Evolutionary conservation across 306 rosid species (phyloP), one percentile per base, ranked within the genome.

Genomic region (Mimosa bimucronata): DNA sequence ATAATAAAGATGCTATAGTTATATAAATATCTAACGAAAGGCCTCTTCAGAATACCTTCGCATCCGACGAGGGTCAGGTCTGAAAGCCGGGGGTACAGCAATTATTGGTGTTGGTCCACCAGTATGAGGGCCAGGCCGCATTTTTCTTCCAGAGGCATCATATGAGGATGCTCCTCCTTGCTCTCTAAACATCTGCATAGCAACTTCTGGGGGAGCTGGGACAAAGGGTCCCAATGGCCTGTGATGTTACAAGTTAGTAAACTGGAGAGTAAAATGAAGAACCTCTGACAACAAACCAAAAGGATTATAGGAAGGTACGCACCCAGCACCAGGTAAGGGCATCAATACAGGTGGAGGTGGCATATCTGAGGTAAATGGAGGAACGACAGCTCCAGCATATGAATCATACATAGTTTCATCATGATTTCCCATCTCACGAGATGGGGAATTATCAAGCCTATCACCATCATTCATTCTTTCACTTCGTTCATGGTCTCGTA

Each of bases 271-370:
- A 77, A 82, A 29, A 69, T 13, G 16, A 73, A 28, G 44, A 44
- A 9, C 31, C 52, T 53, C 71, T 44, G 65, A 52, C 28, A 70
- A 13, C 48, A 19, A 80, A 78, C 34, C 18, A 45, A 72, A 41
- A 68, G 40, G 21, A 75, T 8, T 25, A 71, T 14, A 15, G 67
- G 61, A 82, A 38, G 34, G 29, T 29, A 16, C 66, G 88, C 96
- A 95, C 99, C 99, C 99, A 85, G 99, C 99, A 81, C 99, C 99
- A 80, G 99, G 99, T 66, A 95, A 97, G 57, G 99, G 99, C 99
- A 95, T 95, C 85, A 95, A 85, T 8, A 95, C 90, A 10, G 97
- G 98, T 2, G 98, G 98, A n/a, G 91, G 93, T 25, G 88, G 77
- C 48, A 95, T 91, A 83, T 95, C 98, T 29, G 98, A 87, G 78